Evolutionary conservation across 768 basidiomycete genomes (phyloP).

Genomic region (Vararia minispora): DNA sequence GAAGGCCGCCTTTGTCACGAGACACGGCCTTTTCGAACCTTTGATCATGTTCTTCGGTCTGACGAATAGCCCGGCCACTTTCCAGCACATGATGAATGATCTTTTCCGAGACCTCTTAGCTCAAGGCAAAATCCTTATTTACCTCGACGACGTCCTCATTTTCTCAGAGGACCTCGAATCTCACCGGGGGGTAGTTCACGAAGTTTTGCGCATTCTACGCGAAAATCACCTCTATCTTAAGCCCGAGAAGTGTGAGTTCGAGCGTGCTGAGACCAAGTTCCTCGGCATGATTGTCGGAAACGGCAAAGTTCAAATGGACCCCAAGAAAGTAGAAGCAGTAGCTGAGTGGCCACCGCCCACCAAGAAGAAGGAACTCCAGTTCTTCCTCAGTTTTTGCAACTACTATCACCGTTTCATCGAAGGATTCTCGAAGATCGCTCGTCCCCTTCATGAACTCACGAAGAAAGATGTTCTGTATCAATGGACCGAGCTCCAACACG

Average conservation of each 20-base stretch:
- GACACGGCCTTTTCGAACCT: constrained; percentile 16
- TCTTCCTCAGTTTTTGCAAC: constrained; percentile 31
- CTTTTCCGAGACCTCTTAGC: constrained; percentile 21
- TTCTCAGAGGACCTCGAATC: not conserved
- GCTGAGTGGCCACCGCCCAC: constrained; percentile 26
- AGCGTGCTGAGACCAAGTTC: constrained; percentile 15
- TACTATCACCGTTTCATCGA: constrained; percentile 26
- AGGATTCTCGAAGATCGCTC: constrained; percentile 20
- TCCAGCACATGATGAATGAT: constrained; percentile 17
- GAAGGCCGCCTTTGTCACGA: constrained; percentile 23
- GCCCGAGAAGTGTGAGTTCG: constrained; percentile 15
- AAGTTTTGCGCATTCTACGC: not conserved
- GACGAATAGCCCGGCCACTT: not conserved
- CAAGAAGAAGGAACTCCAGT: constrained; percentile 23
- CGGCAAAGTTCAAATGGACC: constrained; percentile 25
- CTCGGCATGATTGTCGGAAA: constrained; percentile 23
- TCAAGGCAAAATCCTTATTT: constrained; percentile 2
- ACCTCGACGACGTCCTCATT: not conserved
- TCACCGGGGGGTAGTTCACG: not conserved
- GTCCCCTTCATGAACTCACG: constrained; percentile 19
- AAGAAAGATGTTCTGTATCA: constrained; percentile 19
- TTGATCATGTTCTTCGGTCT: constrained; percentile 3
- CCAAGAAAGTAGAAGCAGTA: constrained; percentile 25
- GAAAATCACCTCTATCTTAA: not conserved
- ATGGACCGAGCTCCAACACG: constrained; percentile 12